Evolutionary conservation across 371 early-diverging fungal species (phyloP), one percentile per base, ranked within the genome.

Genomic region (Apophysomyces elegans): DNA sequence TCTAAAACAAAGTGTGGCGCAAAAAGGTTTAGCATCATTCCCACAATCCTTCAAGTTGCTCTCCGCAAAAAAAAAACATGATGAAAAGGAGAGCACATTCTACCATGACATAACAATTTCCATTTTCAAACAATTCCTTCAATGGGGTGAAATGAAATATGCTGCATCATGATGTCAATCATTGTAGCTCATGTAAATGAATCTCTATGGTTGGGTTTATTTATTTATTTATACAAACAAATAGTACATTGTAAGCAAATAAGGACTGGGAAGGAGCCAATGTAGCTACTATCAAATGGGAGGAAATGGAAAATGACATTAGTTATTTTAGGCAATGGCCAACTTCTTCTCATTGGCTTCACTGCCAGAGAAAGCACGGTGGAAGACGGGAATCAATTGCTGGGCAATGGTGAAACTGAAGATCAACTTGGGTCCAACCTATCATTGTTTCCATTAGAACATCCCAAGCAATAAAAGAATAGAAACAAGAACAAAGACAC

Each of bases 351-450:
- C 56, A 16, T 63, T 56, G 21, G 54, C n/a, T 56, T 63, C 63
- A 26, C 32, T 26, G 32, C 67, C 76, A 46, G 68, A 61, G 44
- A 78, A 65, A 47, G 72, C 61, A 35, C 78, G 65, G 69, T 89
- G 84, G 81, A 95, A 91, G 62, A 91, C 58, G 64, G 97, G 97
- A 72, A 96, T 97, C 68, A 96, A 81, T 74, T 90, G 92, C 79
- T 97, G 96, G 39, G 98, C 99, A 68, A 98, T 84, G 32, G 99
- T 97, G 88, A 97, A 98, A 65, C 91, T 91, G 86, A 97, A 98
- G 65, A 98, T 91, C 58, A 98, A 88, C 90, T 98, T 98, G 74
- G 99, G 99, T 11, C 99, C 99, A 62, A 98, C 79, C 90, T 78
- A 65, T 41, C 41, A 41, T 13, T 16, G 16, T 47, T 9, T 13